Conservation (phyloP, 2,329 filamentous ascomycete species). For the Trichoderma breve region DNA sequence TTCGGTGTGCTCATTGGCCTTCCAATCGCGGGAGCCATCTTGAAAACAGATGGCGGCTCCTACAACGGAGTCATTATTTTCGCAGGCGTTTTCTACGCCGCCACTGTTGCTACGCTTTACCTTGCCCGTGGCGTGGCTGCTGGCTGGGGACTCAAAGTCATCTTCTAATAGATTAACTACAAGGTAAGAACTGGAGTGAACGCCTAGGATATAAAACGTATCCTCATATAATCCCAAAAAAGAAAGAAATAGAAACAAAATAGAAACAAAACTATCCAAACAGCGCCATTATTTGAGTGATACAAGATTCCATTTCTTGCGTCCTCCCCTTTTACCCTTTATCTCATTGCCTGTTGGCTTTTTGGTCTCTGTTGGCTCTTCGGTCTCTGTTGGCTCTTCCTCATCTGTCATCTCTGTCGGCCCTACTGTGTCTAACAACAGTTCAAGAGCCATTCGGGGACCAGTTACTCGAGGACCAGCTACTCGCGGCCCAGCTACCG, state of each 20-base stretch:
- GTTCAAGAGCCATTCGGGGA: neutral
- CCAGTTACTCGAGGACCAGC: no score
- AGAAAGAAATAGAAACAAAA: neutral
- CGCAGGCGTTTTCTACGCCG: conserved; percentile 34
- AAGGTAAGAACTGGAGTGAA: neutral
- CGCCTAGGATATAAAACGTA: neutral
- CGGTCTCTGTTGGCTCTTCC: neutral
- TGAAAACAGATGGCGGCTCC: conserved; percentile 41
- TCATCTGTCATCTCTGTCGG: neutral
- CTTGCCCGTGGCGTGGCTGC: conserved; percentile 26
- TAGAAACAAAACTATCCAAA: neutral
- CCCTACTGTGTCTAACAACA: neutral
- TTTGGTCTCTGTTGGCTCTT: neutral
- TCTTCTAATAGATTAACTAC: neutral
- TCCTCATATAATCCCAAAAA: neutral
- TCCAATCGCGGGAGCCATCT: conserved; percentile 56
- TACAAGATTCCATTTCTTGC: conserved; percentile 13
- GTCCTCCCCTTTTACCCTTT: neutral
- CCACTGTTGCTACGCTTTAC: conserved; percentile 31
- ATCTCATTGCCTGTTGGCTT: neutral
- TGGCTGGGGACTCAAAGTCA: conserved; percentile 22
- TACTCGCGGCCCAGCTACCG: no score
- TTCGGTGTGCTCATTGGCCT: conserved; percentile 57
- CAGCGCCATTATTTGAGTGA: neutral
- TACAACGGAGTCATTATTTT: conserved; percentile 56